phyloP scores from a whole-genome alignment of 495 filamentous ascomycete species.

The Aspergillus heteromorphus region DNA sequence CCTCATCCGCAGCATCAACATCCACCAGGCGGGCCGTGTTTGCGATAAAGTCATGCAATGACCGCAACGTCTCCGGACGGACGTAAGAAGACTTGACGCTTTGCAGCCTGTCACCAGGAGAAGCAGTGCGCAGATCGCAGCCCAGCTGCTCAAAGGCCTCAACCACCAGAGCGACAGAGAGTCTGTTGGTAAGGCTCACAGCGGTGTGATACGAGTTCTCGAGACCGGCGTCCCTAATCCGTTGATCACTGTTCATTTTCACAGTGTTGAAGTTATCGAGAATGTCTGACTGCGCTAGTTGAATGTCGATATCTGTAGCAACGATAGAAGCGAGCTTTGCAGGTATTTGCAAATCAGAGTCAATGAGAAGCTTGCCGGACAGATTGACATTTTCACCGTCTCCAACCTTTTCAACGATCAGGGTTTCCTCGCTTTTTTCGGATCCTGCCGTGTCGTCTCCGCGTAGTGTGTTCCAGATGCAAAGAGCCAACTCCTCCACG shows the following conservation, averaged over 20 bases:
- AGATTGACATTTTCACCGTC: no score
- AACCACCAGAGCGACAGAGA: constrained; percentile 30
- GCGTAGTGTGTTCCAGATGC: no score
- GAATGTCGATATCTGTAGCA: no score
- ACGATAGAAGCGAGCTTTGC: no score
- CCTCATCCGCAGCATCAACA: no score
- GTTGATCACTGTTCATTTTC: constrained; percentile 26
- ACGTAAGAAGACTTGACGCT: no score
- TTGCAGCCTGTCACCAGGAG: no score
- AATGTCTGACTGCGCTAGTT: background rate
- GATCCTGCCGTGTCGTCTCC: background rate
- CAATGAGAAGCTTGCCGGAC: no score
- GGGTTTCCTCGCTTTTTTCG: background rate
- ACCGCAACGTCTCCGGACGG: no score
- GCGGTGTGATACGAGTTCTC: constrained; percentile 21
- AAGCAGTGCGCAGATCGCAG: constrained; percentile 24
- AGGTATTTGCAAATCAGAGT: background rate
- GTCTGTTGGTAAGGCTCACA: constrained; percentile 16
- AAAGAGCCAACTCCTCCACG: background rate
- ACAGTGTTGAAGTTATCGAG: constrained; percentile 6
- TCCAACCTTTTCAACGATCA: background rate
- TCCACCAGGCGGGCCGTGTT: no score
- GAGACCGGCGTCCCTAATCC: constrained; percentile 25
- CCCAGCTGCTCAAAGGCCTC: constrained; percentile 41
- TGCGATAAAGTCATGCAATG: no score